Evolutionary conservation across 306 rosid species (phyloP), one percentile per base, ranked within the genome.

Genomic region (Prunus padus): DNA sequence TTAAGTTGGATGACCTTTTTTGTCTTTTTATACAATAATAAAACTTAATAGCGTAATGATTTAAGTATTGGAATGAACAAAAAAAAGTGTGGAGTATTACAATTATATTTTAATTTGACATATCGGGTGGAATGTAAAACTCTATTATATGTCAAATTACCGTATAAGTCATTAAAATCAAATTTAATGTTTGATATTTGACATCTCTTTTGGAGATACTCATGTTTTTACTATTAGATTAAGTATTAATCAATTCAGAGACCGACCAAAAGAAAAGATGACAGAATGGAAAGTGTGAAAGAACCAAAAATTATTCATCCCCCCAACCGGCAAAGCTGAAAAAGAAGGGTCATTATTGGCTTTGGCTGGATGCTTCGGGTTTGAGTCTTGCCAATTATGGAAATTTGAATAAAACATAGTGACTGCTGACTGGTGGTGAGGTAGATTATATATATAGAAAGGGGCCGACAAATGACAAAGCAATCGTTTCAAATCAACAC

Each of bases 301-400:
- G 14, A 46, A 46, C 50, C 40, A 33, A 46, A 23, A 28, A 28
- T 61, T 26, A 5, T 28, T 55, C 8, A 5, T 33, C 40, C 3
- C 40, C 8, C 75, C 75, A 67, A 59, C 75, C 37, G 69, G 52
- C 75, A 69, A 45, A 69, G 57, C 52, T 47, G 42, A 30, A 59
- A 28, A 68, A 67, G 4, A 9, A 3, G 19, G 4, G n/a, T 2
- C 12, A 16, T 3, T 4, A 40, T 4, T 18, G 40, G 40, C 19
- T n/a, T 63, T 31, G 0, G 46, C 37, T 15, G 67, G 68, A 63
- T 31, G 3, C 50, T 46, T 11, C 0, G 14, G 14, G 11, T 12
- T 45, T 2, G 50, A 33, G 40, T 33, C 40, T 33, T 33, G 40
- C 40, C 40, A 33, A 33, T 33, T 33, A 33, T 33, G 5, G 40